Conservation (phyloP, 257 asterid genomes). For the Thymus mandschuricus region DNA sequence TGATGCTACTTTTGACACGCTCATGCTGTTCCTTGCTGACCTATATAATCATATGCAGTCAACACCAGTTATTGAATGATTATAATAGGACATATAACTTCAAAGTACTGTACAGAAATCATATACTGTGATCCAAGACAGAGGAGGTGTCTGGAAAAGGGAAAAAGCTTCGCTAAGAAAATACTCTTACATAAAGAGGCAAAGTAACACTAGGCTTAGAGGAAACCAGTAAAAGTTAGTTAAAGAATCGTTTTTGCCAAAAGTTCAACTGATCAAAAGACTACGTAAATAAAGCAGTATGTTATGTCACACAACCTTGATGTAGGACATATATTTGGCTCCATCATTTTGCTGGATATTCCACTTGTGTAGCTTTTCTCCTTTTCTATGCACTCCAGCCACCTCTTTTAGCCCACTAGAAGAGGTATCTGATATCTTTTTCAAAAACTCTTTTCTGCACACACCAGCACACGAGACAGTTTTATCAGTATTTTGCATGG, state of each 20-base stretch:
- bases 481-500: conserved; percentile 12
- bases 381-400: conserved; percentile 44
- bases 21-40: conserved; percentile 92
- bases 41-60: conserved; percentile 47
- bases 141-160: not conserved
- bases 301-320: conserved; percentile 63
- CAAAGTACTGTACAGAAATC: conserved; percentile 5
- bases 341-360: conserved; percentile 74
- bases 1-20: conserved; percentile 83
- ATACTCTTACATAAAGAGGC: conserved; percentile 14
- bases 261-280: conserved; percentile 22
- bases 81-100: conserved; percentile 10
- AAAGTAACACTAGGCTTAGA: not conserved
- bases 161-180: conserved; percentile 1
- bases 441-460: conserved; percentile 60
- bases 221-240: conserved; percentile 2
- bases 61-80: conserved; percentile 10
- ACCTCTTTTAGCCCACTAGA: conserved; percentile 53
- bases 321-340: conserved; percentile 90
- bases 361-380: conserved; percentile 60
- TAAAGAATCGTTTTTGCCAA: conserved; percentile 13
- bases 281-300: conserved; percentile 25
- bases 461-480: conserved; percentile 34
- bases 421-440: conserved; percentile 45
- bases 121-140: conserved; percentile 13